A percentile compares a stretch with the other conserved stretches of the same genome.
Evolutionary conservation across 306 rosid genomes (phyloP).

Genomic region (Biancaea sappan): DNA sequence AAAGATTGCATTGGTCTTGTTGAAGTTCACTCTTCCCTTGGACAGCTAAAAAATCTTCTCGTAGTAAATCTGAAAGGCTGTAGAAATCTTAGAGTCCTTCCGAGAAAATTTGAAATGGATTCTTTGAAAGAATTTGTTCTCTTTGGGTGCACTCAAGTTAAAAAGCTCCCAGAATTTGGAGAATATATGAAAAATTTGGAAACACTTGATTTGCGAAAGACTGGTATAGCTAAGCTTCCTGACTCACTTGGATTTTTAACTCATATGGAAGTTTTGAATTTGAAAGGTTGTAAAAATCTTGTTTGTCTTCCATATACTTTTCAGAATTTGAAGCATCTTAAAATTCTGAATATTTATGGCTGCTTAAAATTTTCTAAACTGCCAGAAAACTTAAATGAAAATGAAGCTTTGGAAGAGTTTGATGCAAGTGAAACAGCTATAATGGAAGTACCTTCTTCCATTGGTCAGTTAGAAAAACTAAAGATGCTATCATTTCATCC

Average conservation of each 20-base stretch:
- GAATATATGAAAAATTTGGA: neutral
- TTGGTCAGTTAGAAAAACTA: neutral
- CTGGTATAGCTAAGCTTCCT: neutral
- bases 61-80: neutral
- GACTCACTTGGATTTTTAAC: neutral
- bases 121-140: too few species aligned
- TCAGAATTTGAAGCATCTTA: neutral
- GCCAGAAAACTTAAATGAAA: too few species aligned
- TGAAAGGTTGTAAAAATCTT: neutral
- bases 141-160: too few species aligned
- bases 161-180: neutral
- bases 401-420: neutral
- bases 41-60: neutral
- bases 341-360: neutral
- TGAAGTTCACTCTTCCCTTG: constrained; percentile 1
- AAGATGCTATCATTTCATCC: neutral
- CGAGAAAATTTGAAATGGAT: neutral
- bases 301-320: neutral
- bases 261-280: neutral
- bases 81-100: neutral
- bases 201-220: neutral
- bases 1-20: neutral
- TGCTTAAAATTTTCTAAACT: neutral
- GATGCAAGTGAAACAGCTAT: neutral
- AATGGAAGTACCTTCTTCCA: neutral